A percentile compares a stretch with the other conserved stretches of the same genome.
Evolutionary conservation across 768 basidiomycete species (phyloP).

Genomic region (Hygrocybe coccinea): DNA sequence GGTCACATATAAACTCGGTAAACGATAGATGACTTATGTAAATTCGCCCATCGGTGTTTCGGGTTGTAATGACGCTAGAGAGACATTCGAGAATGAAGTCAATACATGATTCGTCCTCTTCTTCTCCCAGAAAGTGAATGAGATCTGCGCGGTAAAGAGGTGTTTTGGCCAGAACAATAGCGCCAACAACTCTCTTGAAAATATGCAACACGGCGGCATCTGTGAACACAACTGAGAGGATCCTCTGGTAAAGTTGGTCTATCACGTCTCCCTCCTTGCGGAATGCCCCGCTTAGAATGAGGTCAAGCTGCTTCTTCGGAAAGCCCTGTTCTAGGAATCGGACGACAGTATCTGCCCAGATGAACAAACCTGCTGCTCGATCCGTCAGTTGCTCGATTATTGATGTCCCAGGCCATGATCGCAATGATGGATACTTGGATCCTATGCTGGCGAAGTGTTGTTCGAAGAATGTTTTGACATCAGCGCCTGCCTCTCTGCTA

Average conservation of each 20-base stretch:
- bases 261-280: neutral
- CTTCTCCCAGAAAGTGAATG: neutral
- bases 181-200: too few relatives aligned
- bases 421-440: neutral
- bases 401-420: neutral
- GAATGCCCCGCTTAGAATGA: neutral
- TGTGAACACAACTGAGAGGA: neutral
- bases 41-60: neutral
- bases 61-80: neutral
- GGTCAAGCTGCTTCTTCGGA: neutral
- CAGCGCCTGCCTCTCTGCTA: neutral
- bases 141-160: neutral
- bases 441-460: neutral
- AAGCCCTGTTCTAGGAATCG: constrained; percentile 1
- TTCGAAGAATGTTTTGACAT: neutral
- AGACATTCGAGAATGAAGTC: constrained; percentile 1
- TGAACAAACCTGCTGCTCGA: constrained; percentile 2
- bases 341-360: neutral
- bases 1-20: neutral
- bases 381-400: constrained; percentile 10
- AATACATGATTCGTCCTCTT: neutral
- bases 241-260: neutral
- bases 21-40: constrained; percentile 1
- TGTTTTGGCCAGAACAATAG: neutral
- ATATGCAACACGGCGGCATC: too few relatives aligned